Conservation (phyloP, 768 basidiomycete species). For the Hypholoma fasciculare region DNA sequence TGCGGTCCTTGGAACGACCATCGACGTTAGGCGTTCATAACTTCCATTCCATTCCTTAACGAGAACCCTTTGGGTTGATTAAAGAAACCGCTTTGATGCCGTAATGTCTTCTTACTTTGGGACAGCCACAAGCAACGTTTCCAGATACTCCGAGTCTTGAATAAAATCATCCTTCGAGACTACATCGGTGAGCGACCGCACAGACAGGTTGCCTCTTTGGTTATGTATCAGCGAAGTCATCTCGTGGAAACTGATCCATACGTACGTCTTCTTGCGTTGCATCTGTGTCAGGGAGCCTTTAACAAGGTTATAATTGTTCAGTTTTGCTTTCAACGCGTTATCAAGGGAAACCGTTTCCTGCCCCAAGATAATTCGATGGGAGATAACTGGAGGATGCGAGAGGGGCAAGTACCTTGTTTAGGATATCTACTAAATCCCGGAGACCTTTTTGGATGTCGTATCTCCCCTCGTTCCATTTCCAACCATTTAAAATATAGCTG, state of each 20-base stretch:
- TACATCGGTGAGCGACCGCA: constrained; percentile 82
- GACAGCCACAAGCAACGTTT: constrained; percentile 90
- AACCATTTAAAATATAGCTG: constrained; percentile 73
- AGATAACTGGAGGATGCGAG: neutral
- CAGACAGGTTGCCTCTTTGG: constrained; percentile 89
- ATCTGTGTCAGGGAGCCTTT: constrained; percentile 91
- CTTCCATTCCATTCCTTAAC: constrained; percentile 87
- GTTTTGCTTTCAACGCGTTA: constrained; percentile 88
- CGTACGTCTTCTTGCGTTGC: constrained; percentile 91
- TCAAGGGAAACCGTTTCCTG: constrained; percentile 97
- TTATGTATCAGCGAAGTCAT: constrained; percentile 5
- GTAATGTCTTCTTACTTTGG: constrained; percentile 67
- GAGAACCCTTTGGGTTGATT: constrained; percentile 53
- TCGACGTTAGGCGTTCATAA: constrained; percentile 84
- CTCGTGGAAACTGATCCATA: constrained; percentile 2
- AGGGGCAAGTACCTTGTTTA: constrained; percentile 68
- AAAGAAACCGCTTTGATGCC: constrained; percentile 19
- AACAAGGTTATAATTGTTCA: constrained; percentile 89
- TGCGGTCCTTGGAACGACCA: constrained; percentile 94
- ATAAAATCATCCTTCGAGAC: constrained; percentile 83
- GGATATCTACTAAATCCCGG: constrained; percentile 78
- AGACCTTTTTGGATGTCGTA: constrained; percentile 85
- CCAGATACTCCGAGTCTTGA: constrained; percentile 89
- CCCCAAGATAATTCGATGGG: constrained; percentile 9
- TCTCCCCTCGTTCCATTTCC: constrained; percentile 94